phyloP scores from a whole-genome alignment of 202 grass and related monocot genomes.

The Miscanthus sacchariflorus region DNA sequence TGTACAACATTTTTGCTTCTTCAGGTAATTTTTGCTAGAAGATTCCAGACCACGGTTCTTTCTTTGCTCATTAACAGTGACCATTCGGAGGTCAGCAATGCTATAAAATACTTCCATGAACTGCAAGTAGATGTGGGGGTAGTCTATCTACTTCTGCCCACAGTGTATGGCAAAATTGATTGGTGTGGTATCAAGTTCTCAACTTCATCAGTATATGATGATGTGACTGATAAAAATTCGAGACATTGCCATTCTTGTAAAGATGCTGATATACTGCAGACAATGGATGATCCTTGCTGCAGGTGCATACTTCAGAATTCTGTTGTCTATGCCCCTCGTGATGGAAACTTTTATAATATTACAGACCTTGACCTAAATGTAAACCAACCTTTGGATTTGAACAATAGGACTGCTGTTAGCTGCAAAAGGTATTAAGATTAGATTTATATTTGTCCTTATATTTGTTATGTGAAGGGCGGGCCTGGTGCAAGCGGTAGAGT shows the following conservation, averaged over 20 bases:
- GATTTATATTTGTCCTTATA: slow-evolving; percentile 44
- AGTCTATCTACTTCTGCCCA: slow-evolving; percentile 78
- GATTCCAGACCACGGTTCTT: slow-evolving; percentile 71
- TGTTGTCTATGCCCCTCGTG: slow-evolving; percentile 66
- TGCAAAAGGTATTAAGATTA: slow-evolving; percentile 61
- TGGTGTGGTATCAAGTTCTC: slow-evolving; percentile 65
- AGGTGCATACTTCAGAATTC: slow-evolving; percentile 62
- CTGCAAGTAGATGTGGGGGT: slow-evolving; percentile 47
- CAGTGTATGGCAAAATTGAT: slow-evolving; percentile 68
- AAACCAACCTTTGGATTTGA: slow-evolving; percentile 49
- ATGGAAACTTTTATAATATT: slow-evolving; percentile 48
- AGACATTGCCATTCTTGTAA: slow-evolving; percentile 55
- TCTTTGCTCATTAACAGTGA: slow-evolving; percentile 64
- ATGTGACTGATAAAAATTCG: slow-evolving; percentile 17
- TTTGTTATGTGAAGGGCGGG: background rate
- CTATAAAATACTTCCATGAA: slow-evolving; percentile 48
- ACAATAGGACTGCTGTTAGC: slow-evolving; percentile 43
- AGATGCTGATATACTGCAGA: slow-evolving; percentile 56
- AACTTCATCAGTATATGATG: slow-evolving; percentile 45
- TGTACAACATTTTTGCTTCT: slow-evolving; percentile 7
- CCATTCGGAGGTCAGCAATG: slow-evolving; percentile 44
- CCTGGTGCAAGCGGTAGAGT: too few species aligned
- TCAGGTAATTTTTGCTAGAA: slow-evolving; percentile 64
- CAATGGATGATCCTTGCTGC: slow-evolving; percentile 58
- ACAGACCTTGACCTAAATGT: slow-evolving; percentile 55